Percentiles rank a stretch among this genome's conserved stretches.
phyloP scores from a whole-genome alignment of 371 early-diverging fungal genomes.

The Polyrhizophydium stewartii region DNA sequence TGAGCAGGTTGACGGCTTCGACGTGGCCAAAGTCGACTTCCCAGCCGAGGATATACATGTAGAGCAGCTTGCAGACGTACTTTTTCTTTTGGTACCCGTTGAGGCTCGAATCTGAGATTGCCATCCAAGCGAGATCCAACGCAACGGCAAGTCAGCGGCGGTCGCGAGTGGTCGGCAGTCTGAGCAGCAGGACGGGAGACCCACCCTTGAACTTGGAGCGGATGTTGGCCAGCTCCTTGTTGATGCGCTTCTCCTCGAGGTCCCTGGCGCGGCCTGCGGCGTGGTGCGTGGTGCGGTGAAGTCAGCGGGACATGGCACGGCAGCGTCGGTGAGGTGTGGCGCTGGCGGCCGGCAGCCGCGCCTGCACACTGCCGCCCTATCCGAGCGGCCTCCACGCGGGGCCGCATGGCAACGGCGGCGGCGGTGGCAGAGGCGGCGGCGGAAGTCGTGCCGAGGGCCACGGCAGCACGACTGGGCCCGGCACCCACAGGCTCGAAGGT shows the following conservation, averaged over 20 bases:
- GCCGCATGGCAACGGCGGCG: too few species aligned
- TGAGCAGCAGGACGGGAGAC: background rate
- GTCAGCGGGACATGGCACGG: too few species aligned
- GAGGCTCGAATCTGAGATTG: constrained; percentile 69
- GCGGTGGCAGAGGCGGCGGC: too few species aligned
- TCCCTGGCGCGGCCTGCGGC: constrained; percentile 87
- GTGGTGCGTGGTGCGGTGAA: too few species aligned
- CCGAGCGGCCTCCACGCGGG: too few species aligned
- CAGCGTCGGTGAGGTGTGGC: too few species aligned
- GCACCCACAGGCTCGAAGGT: constrained; percentile 10
- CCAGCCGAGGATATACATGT: constrained; percentile 98
- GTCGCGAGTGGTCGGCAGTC: background rate
- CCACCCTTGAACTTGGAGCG: constrained; percentile 92
- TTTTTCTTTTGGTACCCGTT: constrained; percentile 98
- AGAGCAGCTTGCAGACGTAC: constrained; percentile 95
- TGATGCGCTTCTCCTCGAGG: constrained; percentile 94
- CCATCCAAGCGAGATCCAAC: background rate
- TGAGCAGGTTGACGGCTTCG: constrained; percentile 90
- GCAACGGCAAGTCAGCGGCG: background rate
- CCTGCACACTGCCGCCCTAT: too few species aligned
- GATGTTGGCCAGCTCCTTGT: constrained; percentile 98
- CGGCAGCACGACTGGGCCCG: too few species aligned
- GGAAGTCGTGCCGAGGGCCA: too few species aligned
- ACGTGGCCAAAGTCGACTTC: constrained; percentile 96
- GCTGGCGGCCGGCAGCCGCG: too few species aligned